These are phyloP conservation scores for Mucor indicus DNA, from an alignment of 371 early-diverging fungal species.

Conservation along the genomic window DNA sequence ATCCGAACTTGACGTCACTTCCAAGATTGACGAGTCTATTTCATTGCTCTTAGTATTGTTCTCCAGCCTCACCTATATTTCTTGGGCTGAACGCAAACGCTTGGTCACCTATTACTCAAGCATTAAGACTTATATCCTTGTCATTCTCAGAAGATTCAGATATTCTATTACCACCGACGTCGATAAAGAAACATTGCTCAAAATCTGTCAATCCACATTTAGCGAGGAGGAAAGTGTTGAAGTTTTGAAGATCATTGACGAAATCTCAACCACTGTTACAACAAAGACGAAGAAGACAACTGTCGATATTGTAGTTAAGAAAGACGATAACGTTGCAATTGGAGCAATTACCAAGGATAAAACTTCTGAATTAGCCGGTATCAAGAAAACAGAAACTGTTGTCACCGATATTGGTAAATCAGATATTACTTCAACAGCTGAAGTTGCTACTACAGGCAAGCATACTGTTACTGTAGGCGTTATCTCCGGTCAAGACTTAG, in stretches of 20 bases:
- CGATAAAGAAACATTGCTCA: constrained; percentile 9
- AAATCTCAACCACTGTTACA: background rate
- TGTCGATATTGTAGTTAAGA: background rate
- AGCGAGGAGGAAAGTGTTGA: constrained; percentile 10
- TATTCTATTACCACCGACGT: background rate
- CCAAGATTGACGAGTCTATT: constrained; percentile 18
- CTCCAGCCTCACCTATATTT: constrained; percentile 8
- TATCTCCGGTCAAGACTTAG: no score
- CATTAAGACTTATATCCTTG: constrained; percentile 18
- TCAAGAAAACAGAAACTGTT: background rate
- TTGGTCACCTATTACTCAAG: constrained; percentile 21
- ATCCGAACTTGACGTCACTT: constrained; percentile 15
- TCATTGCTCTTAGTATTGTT: constrained; percentile 9
- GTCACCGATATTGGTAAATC: no score
- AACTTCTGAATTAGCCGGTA: background rate
- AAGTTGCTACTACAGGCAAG: background rate
- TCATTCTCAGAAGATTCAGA: constrained; percentile 13
- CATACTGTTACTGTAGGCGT: background rate
- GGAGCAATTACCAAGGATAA: background rate
- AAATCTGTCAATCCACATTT: constrained; percentile 18
- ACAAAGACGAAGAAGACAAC: background rate
- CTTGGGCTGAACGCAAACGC: constrained; percentile 25
- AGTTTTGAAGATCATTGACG: constrained; percentile 13
- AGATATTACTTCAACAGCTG: background rate
- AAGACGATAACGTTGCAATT: background rate